phyloP scores from a whole-genome alignment of 306 rosid species.

The Ormosia emarginata region DNA sequence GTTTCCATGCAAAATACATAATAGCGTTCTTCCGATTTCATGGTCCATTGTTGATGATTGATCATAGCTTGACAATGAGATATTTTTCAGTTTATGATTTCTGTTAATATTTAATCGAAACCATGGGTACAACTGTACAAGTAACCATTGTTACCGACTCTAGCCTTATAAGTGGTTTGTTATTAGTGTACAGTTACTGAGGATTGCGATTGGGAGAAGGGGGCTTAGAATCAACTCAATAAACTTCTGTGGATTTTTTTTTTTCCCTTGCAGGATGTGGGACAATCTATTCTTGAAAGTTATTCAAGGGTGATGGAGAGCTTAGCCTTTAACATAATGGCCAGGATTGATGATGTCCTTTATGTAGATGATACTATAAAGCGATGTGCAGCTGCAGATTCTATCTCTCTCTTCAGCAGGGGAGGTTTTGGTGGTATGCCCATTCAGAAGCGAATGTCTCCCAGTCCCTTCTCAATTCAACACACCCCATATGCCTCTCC shows the following conservation, averaged over 20 bases:
- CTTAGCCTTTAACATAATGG: constrained; percentile 92
- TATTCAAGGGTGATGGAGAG: constrained; percentile 98
- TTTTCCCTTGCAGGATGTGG: constrained; percentile 76
- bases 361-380: constrained; percentile 79
- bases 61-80: background rate
- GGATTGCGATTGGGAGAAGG: background rate
- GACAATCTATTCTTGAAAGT: constrained; percentile 95
- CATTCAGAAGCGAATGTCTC: constrained; percentile 82
- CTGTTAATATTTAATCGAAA: background rate
- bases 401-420: constrained; percentile 59
- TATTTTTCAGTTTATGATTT: background rate
- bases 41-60: background rate
- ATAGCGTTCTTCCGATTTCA: background rate
- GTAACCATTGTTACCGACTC: background rate
- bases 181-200: background rate
- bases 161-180: background rate
- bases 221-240: background rate
- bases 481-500: constrained; percentile 83
- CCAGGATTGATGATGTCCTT: constrained; percentile 87
- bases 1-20: background rate
- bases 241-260: background rate
- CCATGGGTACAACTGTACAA: background rate
- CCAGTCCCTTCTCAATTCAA: constrained; percentile 88
- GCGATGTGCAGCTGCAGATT: constrained; percentile 63
- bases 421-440: constrained; percentile 81